A percentile compares a stretch with the other conserved stretches of the same genome.
Conservation (phyloP, 2,329 filamentous ascomycete species). For the Pseudogymnoascus sp. region DNA sequence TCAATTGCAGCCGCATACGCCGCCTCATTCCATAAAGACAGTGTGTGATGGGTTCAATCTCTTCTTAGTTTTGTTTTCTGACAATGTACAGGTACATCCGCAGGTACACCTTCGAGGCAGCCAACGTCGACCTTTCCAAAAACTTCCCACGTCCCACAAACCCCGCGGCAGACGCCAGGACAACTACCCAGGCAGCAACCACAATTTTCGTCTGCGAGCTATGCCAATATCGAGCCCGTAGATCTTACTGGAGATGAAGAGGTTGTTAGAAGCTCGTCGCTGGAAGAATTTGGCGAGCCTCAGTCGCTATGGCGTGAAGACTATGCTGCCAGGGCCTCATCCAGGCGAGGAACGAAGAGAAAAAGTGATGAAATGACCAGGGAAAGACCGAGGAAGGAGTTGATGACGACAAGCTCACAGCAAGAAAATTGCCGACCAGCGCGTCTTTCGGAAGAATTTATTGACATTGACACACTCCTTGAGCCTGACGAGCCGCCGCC, state of each 20-base stretch:
- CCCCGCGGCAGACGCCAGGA: constrained; percentile 25
- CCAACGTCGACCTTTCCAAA: constrained; percentile 19
- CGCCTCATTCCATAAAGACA: background rate
- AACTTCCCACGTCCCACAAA: constrained; percentile 18
- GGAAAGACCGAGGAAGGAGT: constrained; percentile 10
- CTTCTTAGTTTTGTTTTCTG: background rate
- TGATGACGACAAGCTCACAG: constrained; percentile 11
- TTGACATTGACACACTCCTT: constrained; percentile 25
- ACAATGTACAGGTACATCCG: background rate
- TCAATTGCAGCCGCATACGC: background rate
- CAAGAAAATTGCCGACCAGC: background rate
- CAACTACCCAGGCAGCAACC: constrained; percentile 19
- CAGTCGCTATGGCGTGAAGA: constrained; percentile 22
- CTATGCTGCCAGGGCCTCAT: constrained; percentile 19
- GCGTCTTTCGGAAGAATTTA: constrained; percentile 20
- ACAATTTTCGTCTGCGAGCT: constrained; percentile 12
- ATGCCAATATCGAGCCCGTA: constrained; percentile 22
- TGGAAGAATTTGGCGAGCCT: constrained; percentile 20
- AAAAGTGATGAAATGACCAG: constrained; percentile 26
- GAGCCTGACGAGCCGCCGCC: background rate
- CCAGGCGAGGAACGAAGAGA: constrained; percentile 23
- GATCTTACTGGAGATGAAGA: constrained; percentile 26
- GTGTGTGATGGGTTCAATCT: background rate
- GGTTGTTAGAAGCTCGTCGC: constrained; percentile 16
- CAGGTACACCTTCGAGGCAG: constrained; percentile 25